Evolutionary conservation across 495 filamentous ascomycete species (phyloP).

Genomic region (Haplographium delicatum): DNA sequence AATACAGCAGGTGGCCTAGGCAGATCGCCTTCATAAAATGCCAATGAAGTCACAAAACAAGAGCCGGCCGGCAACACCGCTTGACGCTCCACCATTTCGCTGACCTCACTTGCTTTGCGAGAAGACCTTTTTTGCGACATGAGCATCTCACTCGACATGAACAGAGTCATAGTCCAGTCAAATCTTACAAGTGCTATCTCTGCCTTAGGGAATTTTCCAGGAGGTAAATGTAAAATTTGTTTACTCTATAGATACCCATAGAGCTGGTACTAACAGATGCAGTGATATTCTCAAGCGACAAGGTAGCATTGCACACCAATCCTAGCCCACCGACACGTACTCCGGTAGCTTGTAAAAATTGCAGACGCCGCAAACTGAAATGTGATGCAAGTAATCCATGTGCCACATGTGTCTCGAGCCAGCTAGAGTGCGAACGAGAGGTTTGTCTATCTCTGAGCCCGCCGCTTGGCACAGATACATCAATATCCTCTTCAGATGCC

Average conservation of each 20-base stretch:
- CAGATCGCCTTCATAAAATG: too few relatives aligned
- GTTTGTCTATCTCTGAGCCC: neutral
- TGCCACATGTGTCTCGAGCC: neutral
- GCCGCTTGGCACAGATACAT: neutral
- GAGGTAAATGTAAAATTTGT: neutral
- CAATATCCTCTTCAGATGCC: neutral
- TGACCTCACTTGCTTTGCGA: neutral
- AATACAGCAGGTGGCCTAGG: too few relatives aligned
- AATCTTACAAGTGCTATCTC: neutral
- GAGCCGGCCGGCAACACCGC: too few relatives aligned
- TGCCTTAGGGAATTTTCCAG: neutral
- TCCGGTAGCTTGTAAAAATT: too few relatives aligned
- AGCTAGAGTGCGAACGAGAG: neutral
- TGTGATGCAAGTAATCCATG: neutral
- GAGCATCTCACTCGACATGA: conserved; percentile 4
- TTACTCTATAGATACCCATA: too few relatives aligned
- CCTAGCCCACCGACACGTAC: too few relatives aligned
- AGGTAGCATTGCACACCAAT: too few relatives aligned
- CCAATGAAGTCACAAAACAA: too few relatives aligned
- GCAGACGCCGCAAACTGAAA: neutral
- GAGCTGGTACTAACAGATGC: too few relatives aligned
- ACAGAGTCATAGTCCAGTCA: conserved; percentile 1
- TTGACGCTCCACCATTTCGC: too few relatives aligned
- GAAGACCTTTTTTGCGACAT: neutral
- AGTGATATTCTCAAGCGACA: too few relatives aligned